These are phyloP conservation scores for Allium cepa DNA, from an alignment of 106 monocot genomes.

Conservation along the genomic window DNA sequence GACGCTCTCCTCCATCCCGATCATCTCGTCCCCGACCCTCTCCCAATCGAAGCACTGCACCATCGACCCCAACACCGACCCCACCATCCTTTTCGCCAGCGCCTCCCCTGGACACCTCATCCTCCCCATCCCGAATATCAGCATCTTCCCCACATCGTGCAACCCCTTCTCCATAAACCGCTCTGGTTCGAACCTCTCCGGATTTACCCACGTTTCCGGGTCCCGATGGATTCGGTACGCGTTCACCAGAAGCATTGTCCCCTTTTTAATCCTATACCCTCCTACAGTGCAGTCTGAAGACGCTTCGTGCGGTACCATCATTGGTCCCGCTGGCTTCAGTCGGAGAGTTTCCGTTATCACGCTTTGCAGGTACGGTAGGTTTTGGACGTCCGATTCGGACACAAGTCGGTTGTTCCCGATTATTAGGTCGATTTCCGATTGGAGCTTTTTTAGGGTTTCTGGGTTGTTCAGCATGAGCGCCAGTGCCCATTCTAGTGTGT, in stretches of 20 bases:
- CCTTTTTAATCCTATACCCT: neutral
- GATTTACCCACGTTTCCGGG: neutral
- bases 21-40: constrained; percentile 4
- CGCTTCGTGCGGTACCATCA: constrained; percentile 4
- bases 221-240: constrained; percentile 9
- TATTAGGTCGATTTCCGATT: constrained; percentile 15
- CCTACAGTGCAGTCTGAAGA: neutral
- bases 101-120: constrained; percentile 9
- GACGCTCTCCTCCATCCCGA: constrained; percentile 8
- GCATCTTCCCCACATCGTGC: neutral
- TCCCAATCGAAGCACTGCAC: constrained; percentile 23
- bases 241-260: constrained; percentile 3
- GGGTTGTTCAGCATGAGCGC: constrained; percentile 32
- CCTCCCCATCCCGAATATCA: constrained; percentile 17
- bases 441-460: constrained; percentile 7
- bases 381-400: neutral
- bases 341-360: constrained; percentile 10
- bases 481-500: constrained; percentile 30
- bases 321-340: constrained; percentile 3
- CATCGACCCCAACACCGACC: constrained; percentile 8
- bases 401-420: constrained; percentile 8
- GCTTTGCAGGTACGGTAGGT: neutral
- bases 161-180: neutral
- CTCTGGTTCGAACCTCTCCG: neutral
- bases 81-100: constrained; percentile 8